Percentiles rank a stretch among this genome's conserved stretches.
Evolutionary conservation across 805 yeast species (phyloP).

Genomic region (Nadsonia fulvescens): DNA sequence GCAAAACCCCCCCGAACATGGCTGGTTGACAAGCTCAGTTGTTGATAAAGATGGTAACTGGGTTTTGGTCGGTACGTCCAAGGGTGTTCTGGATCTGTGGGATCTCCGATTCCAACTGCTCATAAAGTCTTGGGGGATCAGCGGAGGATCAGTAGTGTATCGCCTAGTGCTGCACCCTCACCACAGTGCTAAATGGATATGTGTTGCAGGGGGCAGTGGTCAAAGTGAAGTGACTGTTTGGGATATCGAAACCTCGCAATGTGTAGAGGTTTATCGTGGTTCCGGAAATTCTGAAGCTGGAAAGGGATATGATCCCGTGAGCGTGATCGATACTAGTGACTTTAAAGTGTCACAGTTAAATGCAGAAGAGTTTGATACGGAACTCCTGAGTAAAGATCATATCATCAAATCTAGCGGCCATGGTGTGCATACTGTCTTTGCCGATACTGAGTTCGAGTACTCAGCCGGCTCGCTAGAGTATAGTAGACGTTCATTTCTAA

Average conservation of each 20-base stretch:
- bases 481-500: conserved; percentile 10
- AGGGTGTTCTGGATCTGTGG: conserved; percentile 66
- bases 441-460: too few relatives aligned
- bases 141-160: conserved; percentile 30
- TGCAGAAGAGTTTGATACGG: too few relatives aligned
- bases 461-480: too few relatives aligned
- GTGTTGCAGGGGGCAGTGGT: conserved; percentile 51
- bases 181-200: conserved; percentile 26
- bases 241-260: conserved; percentile 51
- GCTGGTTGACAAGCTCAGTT: conserved; percentile 42
- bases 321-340: too few relatives aligned
- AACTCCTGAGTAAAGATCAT: too few relatives aligned
- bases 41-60: conserved; percentile 38
- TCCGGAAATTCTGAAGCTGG: conserved; percentile 6
- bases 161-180: conserved; percentile 29
- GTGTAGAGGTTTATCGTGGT: conserved; percentile 26
- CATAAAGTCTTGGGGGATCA: conserved; percentile 46
- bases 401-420: too few relatives aligned
- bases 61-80: conserved; percentile 56
- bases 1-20: conserved; percentile 44
- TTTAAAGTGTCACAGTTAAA: too few relatives aligned
- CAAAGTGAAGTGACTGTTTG: conserved; percentile 47
- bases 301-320: conserved; percentile 6
- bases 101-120: conserved; percentile 51
- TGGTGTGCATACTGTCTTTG: too few relatives aligned